phyloP scores from a whole-genome alignment of 2,329 filamentous ascomycete species.

The Colletotrichum abscissum region DNA sequence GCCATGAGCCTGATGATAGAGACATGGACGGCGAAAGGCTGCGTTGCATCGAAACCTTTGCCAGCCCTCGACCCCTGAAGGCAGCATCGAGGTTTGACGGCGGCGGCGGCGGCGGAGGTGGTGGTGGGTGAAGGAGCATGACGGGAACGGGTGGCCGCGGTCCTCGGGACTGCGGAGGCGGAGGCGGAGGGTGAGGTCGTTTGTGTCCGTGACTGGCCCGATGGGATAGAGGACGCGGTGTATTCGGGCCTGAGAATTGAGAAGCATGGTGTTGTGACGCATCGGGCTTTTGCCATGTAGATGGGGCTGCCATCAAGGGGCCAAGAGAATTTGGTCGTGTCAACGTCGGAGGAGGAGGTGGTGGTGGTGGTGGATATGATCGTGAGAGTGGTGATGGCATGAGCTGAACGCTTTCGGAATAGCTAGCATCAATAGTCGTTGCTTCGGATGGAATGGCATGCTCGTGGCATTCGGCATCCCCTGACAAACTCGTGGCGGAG shows the following conservation, averaged over 20 bases:
- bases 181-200: neutral
- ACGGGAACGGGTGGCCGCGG: neutral
- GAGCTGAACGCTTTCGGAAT: neutral
- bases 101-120: slow-evolving; percentile 4
- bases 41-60: neutral
- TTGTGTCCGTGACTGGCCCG: neutral
- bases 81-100: neutral
- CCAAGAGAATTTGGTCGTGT: slow-evolving; percentile 2
- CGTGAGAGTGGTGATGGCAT: neutral
- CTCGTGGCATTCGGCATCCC: neutral
- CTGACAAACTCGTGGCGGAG: neutral
- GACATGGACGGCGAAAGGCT: slow-evolving; percentile 7
- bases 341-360: neutral
- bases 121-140: neutral
- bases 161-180: neutral
- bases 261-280: neutral
- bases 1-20: slow-evolving; percentile 14
- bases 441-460: slow-evolving; percentile 10
- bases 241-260: neutral
- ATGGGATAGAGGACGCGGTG: neutral
- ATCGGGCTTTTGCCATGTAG: neutral
- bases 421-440: slow-evolving; percentile 3
- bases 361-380: neutral
- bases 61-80: neutral
- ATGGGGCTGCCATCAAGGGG: neutral